Percentiles rank a stretch among this genome's conserved stretches.
Conservation (phyloP, 2,329 filamentous ascomycete genomes). For the Colletotrichum tropicicola region DNA sequence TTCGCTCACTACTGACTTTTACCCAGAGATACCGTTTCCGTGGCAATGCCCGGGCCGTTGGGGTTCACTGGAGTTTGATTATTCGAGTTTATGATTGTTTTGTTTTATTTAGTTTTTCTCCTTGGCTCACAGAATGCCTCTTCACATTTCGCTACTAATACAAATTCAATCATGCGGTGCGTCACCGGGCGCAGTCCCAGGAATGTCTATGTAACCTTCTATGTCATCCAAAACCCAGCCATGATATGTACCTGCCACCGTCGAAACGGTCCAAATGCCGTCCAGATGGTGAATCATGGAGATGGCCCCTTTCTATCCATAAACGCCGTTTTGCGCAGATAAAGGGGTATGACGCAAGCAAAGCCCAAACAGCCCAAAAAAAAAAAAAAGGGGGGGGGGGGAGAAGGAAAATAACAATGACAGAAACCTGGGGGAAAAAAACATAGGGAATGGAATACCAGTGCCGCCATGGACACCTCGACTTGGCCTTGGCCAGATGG, state of each 20-base stretch:
- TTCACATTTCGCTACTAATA: neutral
- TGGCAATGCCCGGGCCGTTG: too few species aligned
- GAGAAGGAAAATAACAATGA: too few species aligned
- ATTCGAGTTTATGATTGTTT: neutral
- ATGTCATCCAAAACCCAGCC: constrained; percentile 13
- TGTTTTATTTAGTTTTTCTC: neutral
- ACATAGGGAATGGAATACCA: constrained; percentile 16
- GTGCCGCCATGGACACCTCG: neutral
- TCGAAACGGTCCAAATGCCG: constrained; percentile 20
- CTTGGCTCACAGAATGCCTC: too few species aligned
- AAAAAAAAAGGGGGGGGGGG: neutral
- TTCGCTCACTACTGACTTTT: too few species aligned
- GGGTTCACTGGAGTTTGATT: too few species aligned
- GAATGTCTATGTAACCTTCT: constrained; percentile 13
- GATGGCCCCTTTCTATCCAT: constrained; percentile 14
- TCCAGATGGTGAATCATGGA: constrained; percentile 3
- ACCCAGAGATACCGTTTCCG: too few species aligned
- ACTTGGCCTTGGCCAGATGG: neutral
- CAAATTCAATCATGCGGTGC: constrained; percentile 15
- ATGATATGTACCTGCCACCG: constrained; percentile 8
- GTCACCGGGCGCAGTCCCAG: constrained; percentile 3
- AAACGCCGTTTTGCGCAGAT: constrained; percentile 28
- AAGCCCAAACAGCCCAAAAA: neutral
- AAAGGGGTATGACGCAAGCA: constrained; percentile 31
- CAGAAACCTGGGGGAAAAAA: neutral